Evolutionary conservation across 495 filamentous ascomycete genomes (phyloP).

Genomic region (Podospora anserina): DNA sequence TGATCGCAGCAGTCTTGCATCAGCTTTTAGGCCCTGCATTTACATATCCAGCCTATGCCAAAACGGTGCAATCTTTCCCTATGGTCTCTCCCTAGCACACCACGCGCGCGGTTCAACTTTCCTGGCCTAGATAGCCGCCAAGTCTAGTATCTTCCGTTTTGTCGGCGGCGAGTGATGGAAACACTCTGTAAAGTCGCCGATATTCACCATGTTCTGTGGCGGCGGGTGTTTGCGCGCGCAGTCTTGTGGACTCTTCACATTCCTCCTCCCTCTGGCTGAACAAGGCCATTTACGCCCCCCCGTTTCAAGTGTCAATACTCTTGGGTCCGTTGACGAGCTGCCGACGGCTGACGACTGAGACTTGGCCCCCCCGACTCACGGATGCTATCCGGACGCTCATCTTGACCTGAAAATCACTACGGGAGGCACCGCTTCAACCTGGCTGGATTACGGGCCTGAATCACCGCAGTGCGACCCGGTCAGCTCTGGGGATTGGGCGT

Average conservation of each 20-base stretch:
- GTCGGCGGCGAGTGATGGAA: neutral
- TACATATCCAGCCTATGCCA: neutral
- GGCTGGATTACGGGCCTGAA: neutral
- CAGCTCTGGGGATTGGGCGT: neutral
- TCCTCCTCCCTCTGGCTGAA: neutral
- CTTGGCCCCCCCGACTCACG: neutral
- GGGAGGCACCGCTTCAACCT: neutral
- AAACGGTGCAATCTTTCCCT: neutral
- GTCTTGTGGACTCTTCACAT: neutral
- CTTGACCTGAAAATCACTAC: neutral
- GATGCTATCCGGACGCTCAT: neutral
- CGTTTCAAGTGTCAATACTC: slow-evolving; percentile 3
- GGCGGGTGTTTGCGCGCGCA: neutral
- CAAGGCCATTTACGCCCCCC: neutral
- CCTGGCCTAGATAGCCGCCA: neutral
- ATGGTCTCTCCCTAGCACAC: neutral
- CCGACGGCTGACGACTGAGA: neutral
- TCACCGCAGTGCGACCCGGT: neutral
- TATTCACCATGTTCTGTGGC: neutral
- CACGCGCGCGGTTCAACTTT: slow-evolving; percentile 1
- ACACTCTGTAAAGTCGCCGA: neutral
- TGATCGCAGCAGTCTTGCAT: neutral
- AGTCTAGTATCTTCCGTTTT: neutral
- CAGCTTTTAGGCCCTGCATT: neutral
- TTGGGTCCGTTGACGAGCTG: neutral